phyloP scores from a whole-genome alignment of 2,329 filamentous ascomycete genomes.

The Ambrosiella xylebori region DNA sequence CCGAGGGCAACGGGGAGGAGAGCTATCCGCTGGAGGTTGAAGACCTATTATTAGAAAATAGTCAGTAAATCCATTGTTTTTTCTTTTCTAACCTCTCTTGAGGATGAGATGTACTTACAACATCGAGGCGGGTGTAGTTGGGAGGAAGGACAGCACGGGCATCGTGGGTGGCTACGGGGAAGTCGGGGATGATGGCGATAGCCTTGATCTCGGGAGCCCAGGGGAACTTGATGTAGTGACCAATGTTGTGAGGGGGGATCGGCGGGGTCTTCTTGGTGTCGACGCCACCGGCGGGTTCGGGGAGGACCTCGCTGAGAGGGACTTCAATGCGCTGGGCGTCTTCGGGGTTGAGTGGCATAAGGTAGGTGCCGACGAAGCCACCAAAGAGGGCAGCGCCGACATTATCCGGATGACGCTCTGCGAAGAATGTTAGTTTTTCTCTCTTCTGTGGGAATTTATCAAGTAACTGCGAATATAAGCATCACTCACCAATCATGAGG shows the following conservation, averaged over 20 bases:
- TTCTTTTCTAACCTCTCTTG: too few relatives aligned
- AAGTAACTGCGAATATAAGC: not conserved
- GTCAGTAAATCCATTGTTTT: not conserved
- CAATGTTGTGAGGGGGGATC: slow-evolving; percentile 78
- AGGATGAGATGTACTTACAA: slow-evolving; percentile 38
- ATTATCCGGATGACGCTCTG: slow-evolving; percentile 79
- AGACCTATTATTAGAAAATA: slow-evolving; percentile 29
- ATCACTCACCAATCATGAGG: slow-evolving; percentile 70
- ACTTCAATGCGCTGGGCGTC: slow-evolving; percentile 87
- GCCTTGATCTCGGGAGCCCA: slow-evolving; percentile 95
- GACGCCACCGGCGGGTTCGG: slow-evolving; percentile 72
- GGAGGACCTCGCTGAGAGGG: slow-evolving; percentile 81
- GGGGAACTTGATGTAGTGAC: slow-evolving; percentile 87
- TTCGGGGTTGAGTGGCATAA: slow-evolving; percentile 78
- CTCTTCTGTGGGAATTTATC: not conserved
- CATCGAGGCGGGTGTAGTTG: slow-evolving; percentile 62
- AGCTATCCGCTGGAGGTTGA: slow-evolving; percentile 89
- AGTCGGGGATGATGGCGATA: slow-evolving; percentile 88
- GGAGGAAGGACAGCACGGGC: slow-evolving; percentile 72
- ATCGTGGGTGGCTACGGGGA: slow-evolving; percentile 86
- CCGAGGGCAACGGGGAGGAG: slow-evolving; percentile 79
- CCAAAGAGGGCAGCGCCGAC: slow-evolving; percentile 90
- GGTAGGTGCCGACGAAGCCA: slow-evolving; percentile 90
- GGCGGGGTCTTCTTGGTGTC: slow-evolving; percentile 80
- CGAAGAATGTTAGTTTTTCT: slow-evolving; percentile 10